phyloP scores from a whole-genome alignment of 1,139 yeast species.

The Entelexis paramagnoliae region DNA sequence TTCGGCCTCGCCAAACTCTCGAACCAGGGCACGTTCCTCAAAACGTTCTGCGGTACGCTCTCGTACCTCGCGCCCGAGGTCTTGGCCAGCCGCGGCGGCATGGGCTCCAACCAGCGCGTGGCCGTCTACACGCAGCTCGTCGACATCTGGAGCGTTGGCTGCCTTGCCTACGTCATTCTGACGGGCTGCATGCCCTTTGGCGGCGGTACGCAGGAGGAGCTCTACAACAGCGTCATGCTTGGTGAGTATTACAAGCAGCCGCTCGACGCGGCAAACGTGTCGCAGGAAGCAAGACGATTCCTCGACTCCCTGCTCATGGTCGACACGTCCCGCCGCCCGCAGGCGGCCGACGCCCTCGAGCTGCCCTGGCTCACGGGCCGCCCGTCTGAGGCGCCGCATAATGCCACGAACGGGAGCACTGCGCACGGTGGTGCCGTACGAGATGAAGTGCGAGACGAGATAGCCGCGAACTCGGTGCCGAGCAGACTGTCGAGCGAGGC shows the following conservation, averaged over 20 bases:
- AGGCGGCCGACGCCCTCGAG: slow-evolving; percentile 59
- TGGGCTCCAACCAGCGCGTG: slow-evolving; percentile 5
- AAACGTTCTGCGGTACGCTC: slow-evolving; percentile 81
- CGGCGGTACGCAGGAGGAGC: slow-evolving; percentile 78
- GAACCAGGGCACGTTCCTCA: slow-evolving; percentile 66
- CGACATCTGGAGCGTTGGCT: slow-evolving; percentile 95
- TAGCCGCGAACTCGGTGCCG: background rate
- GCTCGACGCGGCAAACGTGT: slow-evolving; percentile 36
- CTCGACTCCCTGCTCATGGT: slow-evolving; percentile 59
- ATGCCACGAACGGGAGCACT: background rate
- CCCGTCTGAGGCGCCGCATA: slow-evolving; percentile 16
- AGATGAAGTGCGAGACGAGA: background rate
- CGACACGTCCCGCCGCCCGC: slow-evolving; percentile 58
- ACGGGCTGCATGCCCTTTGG: slow-evolving; percentile 92
- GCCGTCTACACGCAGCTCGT: slow-evolving; percentile 70
- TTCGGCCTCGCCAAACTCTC: slow-evolving; percentile 82
- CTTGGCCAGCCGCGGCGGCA: slow-evolving; percentile 31
- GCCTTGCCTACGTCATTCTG: slow-evolving; percentile 76
- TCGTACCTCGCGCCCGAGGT: slow-evolving; percentile 95
- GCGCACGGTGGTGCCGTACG: no score
- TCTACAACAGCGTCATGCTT: slow-evolving; percentile 60
- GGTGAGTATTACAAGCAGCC: slow-evolving; percentile 81
- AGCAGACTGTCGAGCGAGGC: slow-evolving; percentile 5
- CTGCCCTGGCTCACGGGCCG: slow-evolving; percentile 50
- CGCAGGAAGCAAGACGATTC: slow-evolving; percentile 54